These are phyloP conservation scores for Byssochlamys sp. DNA, from an alignment of 2,329 filamentous ascomycete species.

Conservation along the genomic window DNA sequence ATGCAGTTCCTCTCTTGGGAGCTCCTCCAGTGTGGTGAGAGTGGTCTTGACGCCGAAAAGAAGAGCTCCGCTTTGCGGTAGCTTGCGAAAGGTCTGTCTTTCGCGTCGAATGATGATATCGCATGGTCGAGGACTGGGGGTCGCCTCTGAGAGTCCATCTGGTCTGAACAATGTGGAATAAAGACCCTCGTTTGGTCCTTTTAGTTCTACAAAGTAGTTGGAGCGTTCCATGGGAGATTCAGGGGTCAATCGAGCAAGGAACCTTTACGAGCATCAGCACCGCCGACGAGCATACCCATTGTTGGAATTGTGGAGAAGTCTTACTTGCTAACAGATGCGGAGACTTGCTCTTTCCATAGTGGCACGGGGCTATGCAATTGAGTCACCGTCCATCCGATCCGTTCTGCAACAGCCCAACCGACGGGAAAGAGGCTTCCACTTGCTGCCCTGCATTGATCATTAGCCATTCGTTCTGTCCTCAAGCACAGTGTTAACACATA, in stretches of 20 bases:
- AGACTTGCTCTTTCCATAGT: constrained; percentile 41
- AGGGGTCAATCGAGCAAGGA: constrained; percentile 38
- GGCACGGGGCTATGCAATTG: constrained; percentile 40
- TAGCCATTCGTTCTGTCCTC: constrained; percentile 2
- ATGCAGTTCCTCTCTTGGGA: constrained; percentile 31
- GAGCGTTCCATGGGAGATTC: constrained; percentile 40
- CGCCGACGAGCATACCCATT: background rate
- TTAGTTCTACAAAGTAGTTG: constrained; percentile 44
- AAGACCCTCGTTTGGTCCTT: constrained; percentile 25
- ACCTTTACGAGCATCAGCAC: constrained; percentile 22
- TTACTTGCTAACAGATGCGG: constrained; percentile 35
- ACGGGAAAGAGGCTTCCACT: constrained; percentile 46
- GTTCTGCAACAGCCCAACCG: constrained; percentile 41
- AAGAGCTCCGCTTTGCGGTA: constrained; percentile 37
- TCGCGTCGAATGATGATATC: constrained; percentile 42
- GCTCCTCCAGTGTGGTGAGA: constrained; percentile 32
- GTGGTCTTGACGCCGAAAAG: constrained; percentile 44
- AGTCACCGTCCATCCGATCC: constrained; percentile 42
- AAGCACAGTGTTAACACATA: constrained; percentile 14
- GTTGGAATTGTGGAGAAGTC: constrained; percentile 1
- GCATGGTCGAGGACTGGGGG: constrained; percentile 25
- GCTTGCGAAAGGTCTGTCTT: constrained; percentile 40
- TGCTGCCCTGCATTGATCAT: constrained; percentile 28
- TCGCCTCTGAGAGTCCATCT: constrained; percentile 29
- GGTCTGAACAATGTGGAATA: constrained; percentile 38